Evolutionary conservation across 129 eudicot species (phyloP), one percentile per base, ranked within the genome.

Genomic region (Smallanthus sonchifolius): DNA sequence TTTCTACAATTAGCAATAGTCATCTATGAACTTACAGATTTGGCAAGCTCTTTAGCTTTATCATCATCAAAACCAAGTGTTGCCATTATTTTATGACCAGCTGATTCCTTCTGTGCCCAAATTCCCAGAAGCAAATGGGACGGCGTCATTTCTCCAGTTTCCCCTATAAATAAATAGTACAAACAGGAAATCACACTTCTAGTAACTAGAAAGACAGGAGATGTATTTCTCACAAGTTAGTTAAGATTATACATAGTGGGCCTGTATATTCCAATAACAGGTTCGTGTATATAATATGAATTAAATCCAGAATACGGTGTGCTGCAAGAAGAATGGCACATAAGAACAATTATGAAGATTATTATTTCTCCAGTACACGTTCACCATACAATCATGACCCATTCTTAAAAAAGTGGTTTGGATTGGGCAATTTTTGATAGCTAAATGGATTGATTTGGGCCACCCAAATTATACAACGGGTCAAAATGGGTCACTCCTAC

Each of bases 111-210:
- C 67, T 77, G 81, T 15, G 91, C 75, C 97, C 99, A 87, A 30
- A 88, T 69, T 16, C 96, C 99, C 43, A 91, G 89, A 71, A 89
- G 88, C 59, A 95, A 61, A 79, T 91, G 86, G 47, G 89, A 69
- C 19, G 78, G 43, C 28, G 99, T 95, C 70, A 95, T 75, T 85
- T 95, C 99, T 59, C 99, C 99, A 10, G 77, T 76, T 77, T 87
- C 96, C 79, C 99, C 99, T 95, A 81, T 55, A 28, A 20, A 24
- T 24, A 24, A 24, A 63, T 10, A 39, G 42, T 74, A 38, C 59
- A 68, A 75, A 37, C 6, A 9, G 10, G 20, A 37, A 15, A 16
- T 16, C 36, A 16, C 34, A 34, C 47, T 60, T 42, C 2, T 30
- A 5, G 45, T 2, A 32, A 48, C 47, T 11, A 47, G 19, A 37